These are phyloP conservation scores for Babesia ovis DNA, from an alignment of 169 alveolate species.

Conservation along the genomic window DNA sequence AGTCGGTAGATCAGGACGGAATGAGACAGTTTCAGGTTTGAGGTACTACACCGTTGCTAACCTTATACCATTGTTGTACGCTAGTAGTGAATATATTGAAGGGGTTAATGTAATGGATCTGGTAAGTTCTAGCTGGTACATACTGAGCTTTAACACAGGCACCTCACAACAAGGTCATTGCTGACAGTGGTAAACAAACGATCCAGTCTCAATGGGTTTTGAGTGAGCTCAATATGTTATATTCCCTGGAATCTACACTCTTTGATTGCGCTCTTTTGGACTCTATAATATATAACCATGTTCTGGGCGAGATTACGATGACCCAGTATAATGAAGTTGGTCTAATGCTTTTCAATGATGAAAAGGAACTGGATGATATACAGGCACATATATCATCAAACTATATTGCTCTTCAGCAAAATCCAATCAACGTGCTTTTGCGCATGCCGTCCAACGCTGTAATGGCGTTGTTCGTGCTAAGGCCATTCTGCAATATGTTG, in stretches of 20 bases:
- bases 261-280: slow-evolving; percentile 46
- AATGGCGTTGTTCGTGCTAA: slow-evolving; percentile 33
- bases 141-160: not conserved
- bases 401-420: slow-evolving; percentile 59
- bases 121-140: not conserved
- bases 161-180: not conserved
- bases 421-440: slow-evolving; percentile 61
- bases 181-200: not conserved
- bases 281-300: slow-evolving; percentile 16
- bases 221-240: slow-evolving; percentile 16
- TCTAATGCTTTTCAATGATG: slow-evolving; percentile 3
- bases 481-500: slow-evolving; percentile 51
- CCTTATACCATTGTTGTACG: slow-evolving; percentile 10
- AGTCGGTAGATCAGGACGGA: not conserved
- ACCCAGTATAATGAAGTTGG: not conserved
- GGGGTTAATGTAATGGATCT: not conserved
- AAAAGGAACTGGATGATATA: not conserved
- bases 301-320: not conserved
- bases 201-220: slow-evolving; percentile 38
- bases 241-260: slow-evolving; percentile 30
- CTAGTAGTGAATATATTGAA: not conserved
- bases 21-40: not conserved
- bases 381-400: slow-evolving; percentile 49
- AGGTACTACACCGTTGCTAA: slow-evolving; percentile 5
- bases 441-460: slow-evolving; percentile 35